phyloP scores from a whole-genome alignment of 345 rosid species.

The Brassica nigra region DNA sequence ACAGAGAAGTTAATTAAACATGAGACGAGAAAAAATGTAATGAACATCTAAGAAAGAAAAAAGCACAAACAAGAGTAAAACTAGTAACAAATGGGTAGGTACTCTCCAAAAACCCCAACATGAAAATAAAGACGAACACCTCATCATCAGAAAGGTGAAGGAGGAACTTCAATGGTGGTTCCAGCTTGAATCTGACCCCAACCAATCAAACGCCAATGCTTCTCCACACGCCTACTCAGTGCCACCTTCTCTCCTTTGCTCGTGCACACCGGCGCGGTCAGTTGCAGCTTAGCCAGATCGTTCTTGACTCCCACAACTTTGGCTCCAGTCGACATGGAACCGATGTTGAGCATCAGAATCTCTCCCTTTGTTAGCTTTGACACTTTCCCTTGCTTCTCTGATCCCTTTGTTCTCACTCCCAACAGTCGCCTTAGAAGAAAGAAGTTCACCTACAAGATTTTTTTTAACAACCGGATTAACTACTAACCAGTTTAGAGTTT shows the following conservation, averaged over 20 bases:
- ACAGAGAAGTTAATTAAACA: not conserved
- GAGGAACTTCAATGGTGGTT: constrained; percentile 74
- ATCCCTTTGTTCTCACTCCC: constrained; percentile 94
- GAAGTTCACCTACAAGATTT: constrained; percentile 67
- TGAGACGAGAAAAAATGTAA: not conserved
- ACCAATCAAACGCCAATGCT: constrained; percentile 95
- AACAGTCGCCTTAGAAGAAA: constrained; percentile 80
- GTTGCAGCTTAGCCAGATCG: constrained; percentile 87
- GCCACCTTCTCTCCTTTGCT: constrained; percentile 90
- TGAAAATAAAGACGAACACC: not conserved
- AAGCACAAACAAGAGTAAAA: constrained; percentile 7
- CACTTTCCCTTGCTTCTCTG: constrained; percentile 92
- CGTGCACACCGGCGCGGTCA: constrained; percentile 92
- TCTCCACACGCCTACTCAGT: constrained; percentile 82
- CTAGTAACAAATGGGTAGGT: constrained; percentile 13
- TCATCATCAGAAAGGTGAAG: constrained; percentile 48
- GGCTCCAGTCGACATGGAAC: constrained; percentile 97
- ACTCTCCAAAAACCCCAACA: not conserved
- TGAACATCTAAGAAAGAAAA: not conserved
- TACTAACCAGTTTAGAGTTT: too few species aligned
- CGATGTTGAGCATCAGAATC: constrained; percentile 91
- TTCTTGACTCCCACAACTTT: constrained; percentile 81
- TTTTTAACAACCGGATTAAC: not conserved
- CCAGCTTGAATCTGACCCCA: constrained; percentile 99
- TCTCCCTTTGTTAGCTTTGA: constrained; percentile 86